phyloP scores from a whole-genome alignment of 2,329 filamentous ascomycete species.

The Trichoderma polysporum region DNA sequence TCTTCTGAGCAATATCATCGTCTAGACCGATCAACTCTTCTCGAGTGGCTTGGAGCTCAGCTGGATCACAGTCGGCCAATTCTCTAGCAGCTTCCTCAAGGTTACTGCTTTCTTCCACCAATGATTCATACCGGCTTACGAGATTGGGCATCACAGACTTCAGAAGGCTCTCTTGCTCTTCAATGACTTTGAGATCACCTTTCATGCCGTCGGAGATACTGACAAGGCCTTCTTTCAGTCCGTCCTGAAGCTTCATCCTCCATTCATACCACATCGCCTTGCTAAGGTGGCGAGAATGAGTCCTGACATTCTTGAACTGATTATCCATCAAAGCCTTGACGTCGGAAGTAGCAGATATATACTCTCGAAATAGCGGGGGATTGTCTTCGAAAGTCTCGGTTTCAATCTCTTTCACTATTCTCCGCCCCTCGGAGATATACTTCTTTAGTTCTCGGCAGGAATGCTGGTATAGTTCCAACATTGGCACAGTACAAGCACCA shows the following conservation, averaged over 20 bases:
- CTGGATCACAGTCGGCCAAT: slow-evolving; percentile 75
- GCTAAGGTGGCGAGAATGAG: slow-evolving; percentile 82
- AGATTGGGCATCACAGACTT: slow-evolving; percentile 66
- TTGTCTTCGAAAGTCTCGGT: slow-evolving; percentile 86
- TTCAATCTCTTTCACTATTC: slow-evolving; percentile 88
- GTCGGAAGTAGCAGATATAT: slow-evolving; percentile 79
- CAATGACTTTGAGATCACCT: slow-evolving; percentile 65
- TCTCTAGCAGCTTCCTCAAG: slow-evolving; percentile 72
- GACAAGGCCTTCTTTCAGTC: slow-evolving; percentile 76
- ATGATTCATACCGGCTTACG: slow-evolving; percentile 56
- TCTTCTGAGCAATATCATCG: slow-evolving; percentile 68
- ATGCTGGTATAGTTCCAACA: slow-evolving; percentile 93
- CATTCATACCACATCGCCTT: slow-evolving; percentile 99
- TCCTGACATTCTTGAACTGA: slow-evolving; percentile 97
- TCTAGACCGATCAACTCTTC: slow-evolving; percentile 65
- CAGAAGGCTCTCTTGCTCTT: slow-evolving; percentile 67
- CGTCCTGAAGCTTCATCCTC: slow-evolving; percentile 82
- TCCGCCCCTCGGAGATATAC: slow-evolving; percentile 90
- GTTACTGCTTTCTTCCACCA: slow-evolving; percentile 64
- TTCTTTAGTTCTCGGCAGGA: slow-evolving; percentile 94
- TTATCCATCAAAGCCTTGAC: slow-evolving; percentile 88
- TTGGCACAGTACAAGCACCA: slow-evolving; percentile 85
- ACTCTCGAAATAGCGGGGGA: slow-evolving; percentile 87
- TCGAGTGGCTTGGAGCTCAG: slow-evolving; percentile 73
- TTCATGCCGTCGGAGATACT: slow-evolving; percentile 76